Base-by-base conservation (phyloP, 2,329 filamentous ascomycete genomes). In the Fusarium miscanthi region DNA sequence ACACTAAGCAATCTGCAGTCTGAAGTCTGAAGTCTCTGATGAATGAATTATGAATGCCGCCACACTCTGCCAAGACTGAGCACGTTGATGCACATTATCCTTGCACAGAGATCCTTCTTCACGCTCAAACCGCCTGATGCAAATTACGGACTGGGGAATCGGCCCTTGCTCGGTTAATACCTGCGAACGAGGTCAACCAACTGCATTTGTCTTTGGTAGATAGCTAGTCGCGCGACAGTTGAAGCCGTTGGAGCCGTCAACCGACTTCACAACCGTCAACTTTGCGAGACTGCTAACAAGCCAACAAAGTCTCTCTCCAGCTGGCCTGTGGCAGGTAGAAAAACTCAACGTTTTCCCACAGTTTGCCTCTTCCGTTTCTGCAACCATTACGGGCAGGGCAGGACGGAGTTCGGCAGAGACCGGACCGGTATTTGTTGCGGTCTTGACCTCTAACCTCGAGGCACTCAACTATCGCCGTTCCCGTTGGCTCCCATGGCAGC, bases 401-500 rank as follows among this genome's bases (percentile, higher is more conserved):
- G 42, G 35, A 42, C 66, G 56, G 23, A 51, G 23, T 38, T 69
- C 70, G 66, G 66, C 33, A 74, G 58, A 56, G 58, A 59, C 59
- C 70, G 71, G 71, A 45, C 63, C 67, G 67, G 51, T 53, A 35
- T 43, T 59, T 59, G n/a, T 59, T 19, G 41, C 52, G 45, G 45
- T 27, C 52, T 58, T 69, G 38, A 43, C 42, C 40, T 62, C 41
- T 59, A 48, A 51, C 16, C 45, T 66, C 46, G 27, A 38, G 45
- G 25, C 33, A 27, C 58, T 46, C 53, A 41, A 46, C 23, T 57
- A 56, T 67, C 62, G 40, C 58, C 56, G 52, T 59, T 57, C 53
- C 70, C 63, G 70, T 71, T 73, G 54, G 58, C 63, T 73, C 46
- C 70, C 70, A 59, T 56, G 56, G 45, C 41, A 45, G 49, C 59